phyloP scores from a whole-genome alignment of 257 asterid species.

The Nicotiana undulata region DNA sequence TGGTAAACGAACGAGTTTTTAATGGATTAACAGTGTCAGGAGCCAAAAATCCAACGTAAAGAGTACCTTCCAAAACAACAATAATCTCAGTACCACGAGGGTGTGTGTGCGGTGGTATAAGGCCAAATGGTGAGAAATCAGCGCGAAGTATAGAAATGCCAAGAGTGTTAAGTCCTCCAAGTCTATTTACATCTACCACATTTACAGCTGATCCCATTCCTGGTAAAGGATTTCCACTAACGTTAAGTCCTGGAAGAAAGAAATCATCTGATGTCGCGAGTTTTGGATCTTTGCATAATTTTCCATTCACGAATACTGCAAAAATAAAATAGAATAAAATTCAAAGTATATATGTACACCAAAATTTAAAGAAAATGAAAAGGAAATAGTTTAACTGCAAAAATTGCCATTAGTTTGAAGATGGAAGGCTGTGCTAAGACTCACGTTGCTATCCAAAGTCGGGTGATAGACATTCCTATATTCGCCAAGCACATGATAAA shows the following conservation, averaged over 20 bases:
- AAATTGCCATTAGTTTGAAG: no score
- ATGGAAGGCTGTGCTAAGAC: no score
- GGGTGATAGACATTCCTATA: no score
- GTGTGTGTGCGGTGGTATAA: constrained; percentile 2
- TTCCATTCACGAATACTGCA: constrained; percentile 11
- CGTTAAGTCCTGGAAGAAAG: neutral
- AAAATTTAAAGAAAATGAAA: no score
- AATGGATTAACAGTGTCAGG: neutral
- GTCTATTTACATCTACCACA: neutral
- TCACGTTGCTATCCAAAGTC: no score
- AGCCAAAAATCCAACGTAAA: constrained; percentile 1
- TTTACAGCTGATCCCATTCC: neutral
- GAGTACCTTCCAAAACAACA: neutral
- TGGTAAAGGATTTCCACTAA: neutral
- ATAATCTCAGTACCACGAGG: constrained; percentile 6
- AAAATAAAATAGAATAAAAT: neutral
- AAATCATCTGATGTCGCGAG: neutral
- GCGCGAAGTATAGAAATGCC: neutral
- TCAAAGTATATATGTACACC: no score
- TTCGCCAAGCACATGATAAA: no score
- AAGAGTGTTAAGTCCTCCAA: constrained; percentile 1
- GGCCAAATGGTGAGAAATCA: neutral
- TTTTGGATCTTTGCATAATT: constrained; percentile 10
- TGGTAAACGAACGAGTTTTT: neutral
- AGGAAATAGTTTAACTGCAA: neutral